These are phyloP conservation scores for Botrytis tulipae DNA, from an alignment of 2,329 filamentous ascomycete genomes.

Conservation along the genomic window DNA sequence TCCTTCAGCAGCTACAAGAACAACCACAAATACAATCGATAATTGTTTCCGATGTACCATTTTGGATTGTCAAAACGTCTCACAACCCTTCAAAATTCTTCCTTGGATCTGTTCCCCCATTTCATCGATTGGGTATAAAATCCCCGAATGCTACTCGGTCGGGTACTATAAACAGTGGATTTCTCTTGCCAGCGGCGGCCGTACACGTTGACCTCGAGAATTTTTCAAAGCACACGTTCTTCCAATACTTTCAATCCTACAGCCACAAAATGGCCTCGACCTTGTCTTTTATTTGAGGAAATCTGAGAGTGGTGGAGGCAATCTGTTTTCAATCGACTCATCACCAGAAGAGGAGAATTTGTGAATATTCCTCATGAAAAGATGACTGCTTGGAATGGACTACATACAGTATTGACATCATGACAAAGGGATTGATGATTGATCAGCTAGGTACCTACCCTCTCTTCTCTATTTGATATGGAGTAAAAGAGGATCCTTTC, in stretches of 20 bases:
- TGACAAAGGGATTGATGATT: background rate
- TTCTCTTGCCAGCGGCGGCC: constrained; percentile 13
- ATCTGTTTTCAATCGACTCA: background rate
- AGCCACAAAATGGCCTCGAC: constrained; percentile 1
- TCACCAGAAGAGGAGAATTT: background rate
- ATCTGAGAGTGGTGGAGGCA: background rate
- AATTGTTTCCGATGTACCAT: background rate
- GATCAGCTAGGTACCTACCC: background rate
- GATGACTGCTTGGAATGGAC: background rate
- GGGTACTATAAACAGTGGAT: constrained; percentile 7
- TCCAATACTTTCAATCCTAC: background rate
- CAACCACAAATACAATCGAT: background rate
- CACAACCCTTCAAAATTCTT: background rate
- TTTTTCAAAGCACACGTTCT: constrained; percentile 3
- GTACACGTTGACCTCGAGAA: constrained; percentile 15
- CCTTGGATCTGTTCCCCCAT: background rate
- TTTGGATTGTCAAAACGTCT: background rate
- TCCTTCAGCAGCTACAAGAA: background rate
- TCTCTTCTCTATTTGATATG: background rate
- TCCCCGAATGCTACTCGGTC: constrained; percentile 11
- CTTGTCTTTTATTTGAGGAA: constrained; percentile 1
- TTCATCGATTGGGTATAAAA: constrained; percentile 14
- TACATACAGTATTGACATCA: background rate
- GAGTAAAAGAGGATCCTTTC: constrained; percentile 7
- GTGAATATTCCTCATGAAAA: background rate